Evolutionary conservation across 83 land plant species (phyloP).

Genomic region (Thuja plicata): DNA sequence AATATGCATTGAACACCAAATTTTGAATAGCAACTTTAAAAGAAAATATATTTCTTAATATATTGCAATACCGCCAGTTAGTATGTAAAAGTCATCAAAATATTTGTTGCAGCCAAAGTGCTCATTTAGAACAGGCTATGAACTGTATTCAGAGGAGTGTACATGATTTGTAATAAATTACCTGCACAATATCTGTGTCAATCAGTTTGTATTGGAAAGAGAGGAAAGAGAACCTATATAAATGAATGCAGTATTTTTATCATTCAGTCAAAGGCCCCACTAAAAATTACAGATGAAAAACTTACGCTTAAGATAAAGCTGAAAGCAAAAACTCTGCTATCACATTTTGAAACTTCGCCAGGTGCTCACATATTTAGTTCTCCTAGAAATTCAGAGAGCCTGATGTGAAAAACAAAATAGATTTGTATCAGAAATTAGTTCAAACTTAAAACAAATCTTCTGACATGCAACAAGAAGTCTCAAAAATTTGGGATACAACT

Average conservation of each 20-base stretch:
- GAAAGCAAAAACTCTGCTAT: not conserved
- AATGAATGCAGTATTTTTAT: not conserved
- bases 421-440: not conserved
- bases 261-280: not conserved
- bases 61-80: not conserved
- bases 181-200: constrained; percentile 4
- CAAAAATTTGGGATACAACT: no score
- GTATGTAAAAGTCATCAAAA: not conserved
- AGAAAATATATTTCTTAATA: not conserved
- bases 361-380: constrained; percentile 2
- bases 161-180: not conserved
- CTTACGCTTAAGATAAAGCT: not conserved
- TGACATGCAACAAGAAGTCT: not conserved
- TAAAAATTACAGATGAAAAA: not conserved
- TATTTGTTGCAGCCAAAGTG: not conserved
- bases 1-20: not conserved
- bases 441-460: not conserved
- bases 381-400: constrained; percentile 16
- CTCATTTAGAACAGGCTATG: not conserved
- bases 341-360: not conserved
- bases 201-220: not conserved
- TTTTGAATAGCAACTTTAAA: not conserved
- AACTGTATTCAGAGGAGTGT: not conserved
- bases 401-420: constrained; percentile 2
- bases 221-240: not conserved